phyloP scores from a whole-genome alignment of 192 early-diverging fungal genomes.

The Coemansia sp. region DNA sequence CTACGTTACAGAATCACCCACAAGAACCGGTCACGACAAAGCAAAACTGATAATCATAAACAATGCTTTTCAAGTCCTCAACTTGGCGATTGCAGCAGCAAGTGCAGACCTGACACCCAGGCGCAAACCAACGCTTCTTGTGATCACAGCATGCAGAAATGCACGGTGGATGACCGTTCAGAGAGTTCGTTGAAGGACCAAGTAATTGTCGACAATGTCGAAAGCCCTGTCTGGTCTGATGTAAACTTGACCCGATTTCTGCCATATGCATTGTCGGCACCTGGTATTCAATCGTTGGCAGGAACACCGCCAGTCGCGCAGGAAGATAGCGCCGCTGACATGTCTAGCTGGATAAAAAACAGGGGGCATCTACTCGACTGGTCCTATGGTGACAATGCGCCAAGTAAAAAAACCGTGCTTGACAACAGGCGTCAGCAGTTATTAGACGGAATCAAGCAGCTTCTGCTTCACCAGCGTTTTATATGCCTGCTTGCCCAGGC shows the following conservation, averaged over 20 bases:
- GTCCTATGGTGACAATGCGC: too few species aligned
- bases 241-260: neutral
- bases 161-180: too few species aligned
- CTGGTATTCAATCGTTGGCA: neutral
- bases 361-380: neutral
- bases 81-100: too few species aligned
- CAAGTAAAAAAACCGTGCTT: neutral
- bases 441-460: conserved; percentile 37
- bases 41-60: too few species aligned
- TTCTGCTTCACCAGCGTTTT: conserved; percentile 63
- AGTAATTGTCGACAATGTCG: neutral
- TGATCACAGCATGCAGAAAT: neutral
- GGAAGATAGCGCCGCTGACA: neutral
- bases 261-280: neutral
- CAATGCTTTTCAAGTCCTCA: too few species aligned
- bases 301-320: neutral
- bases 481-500: conserved; percentile 60
- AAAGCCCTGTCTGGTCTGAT: neutral
- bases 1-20: too few species aligned
- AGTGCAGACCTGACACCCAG: too few species aligned
- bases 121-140: too few species aligned
- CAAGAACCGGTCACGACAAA: too few species aligned
- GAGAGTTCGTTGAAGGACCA: neutral
- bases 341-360: neutral
- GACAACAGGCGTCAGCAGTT: conserved; percentile 7